Conservation (phyloP, 371 early-diverging fungal genomes). For the Fennellomyces sp. region DNA sequence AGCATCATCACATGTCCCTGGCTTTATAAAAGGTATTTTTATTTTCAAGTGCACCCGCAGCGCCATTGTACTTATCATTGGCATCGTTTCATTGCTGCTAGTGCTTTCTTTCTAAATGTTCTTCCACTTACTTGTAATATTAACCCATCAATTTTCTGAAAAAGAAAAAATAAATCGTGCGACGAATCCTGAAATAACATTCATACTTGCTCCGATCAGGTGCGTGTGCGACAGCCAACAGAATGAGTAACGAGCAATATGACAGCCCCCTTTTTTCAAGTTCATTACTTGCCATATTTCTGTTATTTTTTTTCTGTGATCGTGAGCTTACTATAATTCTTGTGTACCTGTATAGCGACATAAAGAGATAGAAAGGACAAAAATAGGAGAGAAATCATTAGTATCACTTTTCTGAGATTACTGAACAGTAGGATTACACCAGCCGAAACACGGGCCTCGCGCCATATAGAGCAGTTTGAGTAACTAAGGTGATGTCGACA, state of each 20-base stretch:
- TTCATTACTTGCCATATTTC: too few species aligned
- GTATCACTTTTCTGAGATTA: neutral
- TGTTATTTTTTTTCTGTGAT: too few species aligned
- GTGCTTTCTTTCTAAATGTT: neutral
- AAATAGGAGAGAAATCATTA: neutral
- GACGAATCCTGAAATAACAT: neutral
- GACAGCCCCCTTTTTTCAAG: neutral
- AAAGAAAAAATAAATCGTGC: neutral
- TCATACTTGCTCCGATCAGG: neutral
- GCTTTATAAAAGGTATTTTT: too few species aligned
- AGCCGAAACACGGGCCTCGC: neutral
- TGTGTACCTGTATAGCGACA: neutral
- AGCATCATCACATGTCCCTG: conserved; percentile 4
- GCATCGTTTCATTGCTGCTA: too few species aligned
- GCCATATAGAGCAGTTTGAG: conserved; percentile 1
- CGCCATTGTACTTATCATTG: too few species aligned
- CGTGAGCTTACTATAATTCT: too few species aligned
- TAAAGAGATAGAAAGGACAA: neutral
- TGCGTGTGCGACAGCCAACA: neutral
- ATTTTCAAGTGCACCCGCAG: too few species aligned
- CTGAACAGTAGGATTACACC: neutral
- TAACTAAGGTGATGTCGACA: neutral
- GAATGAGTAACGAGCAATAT: too few species aligned
- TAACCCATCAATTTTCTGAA: too few species aligned
- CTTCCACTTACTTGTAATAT: neutral